These are phyloP conservation scores for Aphanocladium album DNA, from an alignment of 2,329 filamentous ascomycete species.

Conservation along the genomic window DNA sequence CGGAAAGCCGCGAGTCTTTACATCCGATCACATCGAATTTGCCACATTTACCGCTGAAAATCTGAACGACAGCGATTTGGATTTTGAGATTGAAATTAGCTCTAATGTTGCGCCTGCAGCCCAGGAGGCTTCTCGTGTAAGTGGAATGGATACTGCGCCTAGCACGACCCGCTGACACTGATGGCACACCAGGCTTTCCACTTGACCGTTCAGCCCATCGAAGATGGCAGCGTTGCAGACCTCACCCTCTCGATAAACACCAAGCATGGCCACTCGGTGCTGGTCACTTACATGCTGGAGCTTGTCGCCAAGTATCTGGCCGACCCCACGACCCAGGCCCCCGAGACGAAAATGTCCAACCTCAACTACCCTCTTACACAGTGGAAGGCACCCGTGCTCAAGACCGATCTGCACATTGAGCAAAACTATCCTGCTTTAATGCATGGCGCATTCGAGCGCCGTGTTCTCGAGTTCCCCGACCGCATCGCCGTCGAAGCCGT, in stretches of 20 bases:
- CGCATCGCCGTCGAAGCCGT: constrained; percentile 11
- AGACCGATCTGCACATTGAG: constrained; percentile 5
- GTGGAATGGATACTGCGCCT: neutral
- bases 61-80: neutral
- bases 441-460: constrained; percentile 10
- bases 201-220: neutral
- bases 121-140: neutral
- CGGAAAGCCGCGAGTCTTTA: constrained; percentile 2
- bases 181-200: neutral
- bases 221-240: constrained; percentile 3
- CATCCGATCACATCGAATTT: constrained; percentile 9
- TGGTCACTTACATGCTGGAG: neutral
- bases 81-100: constrained; percentile 7
- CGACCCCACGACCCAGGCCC: neutral
- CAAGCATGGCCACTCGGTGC: constrained; percentile 2
- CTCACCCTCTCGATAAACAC: neutral
- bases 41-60: neutral
- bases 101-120: neutral
- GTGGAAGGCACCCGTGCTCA: constrained; percentile 9
- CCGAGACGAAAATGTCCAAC: constrained; percentile 6
- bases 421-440: constrained; percentile 5
- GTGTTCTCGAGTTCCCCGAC: constrained; percentile 6
- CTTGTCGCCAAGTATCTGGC: constrained; percentile 11
- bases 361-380: constrained; percentile 6
- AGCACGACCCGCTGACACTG: neutral